A percentile compares a stretch with the other conserved stretches of the same genome.
phyloP scores from a whole-genome alignment of 2,329 filamentous ascomycete species.

The Alternaria atra region DNA sequence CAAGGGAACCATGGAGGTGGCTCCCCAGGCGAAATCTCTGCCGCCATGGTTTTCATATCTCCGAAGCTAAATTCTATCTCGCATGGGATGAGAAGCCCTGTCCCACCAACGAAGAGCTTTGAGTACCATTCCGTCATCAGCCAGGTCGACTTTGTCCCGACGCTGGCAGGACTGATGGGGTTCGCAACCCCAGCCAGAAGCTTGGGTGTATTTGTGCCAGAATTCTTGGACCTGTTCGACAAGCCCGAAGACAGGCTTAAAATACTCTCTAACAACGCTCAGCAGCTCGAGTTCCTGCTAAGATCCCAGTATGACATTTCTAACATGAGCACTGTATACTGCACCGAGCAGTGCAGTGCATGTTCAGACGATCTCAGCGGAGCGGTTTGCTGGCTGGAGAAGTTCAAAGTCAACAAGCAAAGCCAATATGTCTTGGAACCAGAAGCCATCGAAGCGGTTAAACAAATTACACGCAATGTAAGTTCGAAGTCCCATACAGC shows the following conservation, averaged over 20 bases:
- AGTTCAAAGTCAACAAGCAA: background rate
- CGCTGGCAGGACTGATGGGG: background rate
- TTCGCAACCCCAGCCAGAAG: background rate
- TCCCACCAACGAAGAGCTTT: background rate
- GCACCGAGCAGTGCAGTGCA: background rate
- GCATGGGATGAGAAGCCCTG: background rate
- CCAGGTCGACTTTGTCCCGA: background rate
- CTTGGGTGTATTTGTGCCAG: background rate
- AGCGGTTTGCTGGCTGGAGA: background rate
- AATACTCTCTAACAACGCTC: background rate
- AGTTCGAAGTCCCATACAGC: background rate
- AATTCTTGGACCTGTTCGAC: background rate
- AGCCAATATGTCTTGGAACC: too few species aligned
- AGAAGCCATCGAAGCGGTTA: background rate
- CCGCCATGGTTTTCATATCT: background rate
- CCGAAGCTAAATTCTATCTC: background rate
- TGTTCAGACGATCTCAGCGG: background rate
- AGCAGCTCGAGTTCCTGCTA: background rate
- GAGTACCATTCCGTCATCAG: background rate
- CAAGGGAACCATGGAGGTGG: background rate
- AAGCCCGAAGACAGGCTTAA: background rate
- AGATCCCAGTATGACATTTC: background rate
- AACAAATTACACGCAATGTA: background rate
- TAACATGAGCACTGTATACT: background rate
- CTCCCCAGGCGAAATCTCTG: background rate